Base-by-base conservation (phyloP, 495 filamentous ascomycete species). In the Daldinia grandis region DNA sequence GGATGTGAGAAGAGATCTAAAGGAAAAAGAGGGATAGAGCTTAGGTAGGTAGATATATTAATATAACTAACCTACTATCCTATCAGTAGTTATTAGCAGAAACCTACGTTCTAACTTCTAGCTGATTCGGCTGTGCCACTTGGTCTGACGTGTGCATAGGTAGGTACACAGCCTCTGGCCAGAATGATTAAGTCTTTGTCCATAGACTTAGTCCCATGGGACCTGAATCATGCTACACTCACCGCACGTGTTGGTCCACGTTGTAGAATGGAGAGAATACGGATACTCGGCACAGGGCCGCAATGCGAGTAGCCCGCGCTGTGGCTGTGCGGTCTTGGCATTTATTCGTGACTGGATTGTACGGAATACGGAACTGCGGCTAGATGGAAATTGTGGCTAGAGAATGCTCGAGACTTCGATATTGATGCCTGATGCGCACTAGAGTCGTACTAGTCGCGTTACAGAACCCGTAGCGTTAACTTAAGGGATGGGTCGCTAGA, bases 71-170 rank as follows among this genome's bases (percentile, higher is more conserved):
- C n/a, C 14, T 12, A 35, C 12, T 14, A 5, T 35, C 33, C 4
- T 35, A 3, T 35, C 3, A 15, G 24, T 33, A n/a, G n/a, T n/a
- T n/a, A 5, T 8, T 33, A 33, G 51, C 30, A 33, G 28, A 51
- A 14, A 14, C 10, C 25, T 28, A 42, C 5, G 9, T 19, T 42
- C 6, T 30, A 31, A 21, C 19, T 33, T 25, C 49, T 38, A 40
- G 25, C 28, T 51, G 14, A 42, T 53, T 50, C 28, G 17, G 57
- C 17, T 40, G 57, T 65, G 50, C 28, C 56, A 35, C 38, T 57
- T 62, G 6, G 38, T 58, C 50, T 65, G 68, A 71, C 68, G 68
- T 71, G 68, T 54, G 62, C 62, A 37, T 55, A 47, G 31, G 15
- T 55, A 51, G 44, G 7, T 31, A 47, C 42, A 47, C 19, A 47